Conservation (phyloP, 345 rosid species). For the Chamaenerion angustifolium region DNA sequence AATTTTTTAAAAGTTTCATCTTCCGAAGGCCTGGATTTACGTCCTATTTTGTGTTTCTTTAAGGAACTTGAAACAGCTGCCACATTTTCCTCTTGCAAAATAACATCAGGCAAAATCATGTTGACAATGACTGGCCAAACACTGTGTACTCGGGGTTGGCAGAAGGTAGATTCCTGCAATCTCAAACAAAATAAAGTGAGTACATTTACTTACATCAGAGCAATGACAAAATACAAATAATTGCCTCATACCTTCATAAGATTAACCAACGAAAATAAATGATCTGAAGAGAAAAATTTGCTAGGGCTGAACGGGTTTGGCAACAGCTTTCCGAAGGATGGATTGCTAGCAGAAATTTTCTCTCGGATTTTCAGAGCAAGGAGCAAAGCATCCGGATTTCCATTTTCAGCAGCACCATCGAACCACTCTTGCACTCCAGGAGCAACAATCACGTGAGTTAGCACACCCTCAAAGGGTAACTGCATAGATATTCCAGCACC, state of each 20-base stretch:
- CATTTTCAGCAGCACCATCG: conserved; percentile 49
- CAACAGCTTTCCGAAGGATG: conserved; percentile 43
- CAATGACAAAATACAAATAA: background rate
- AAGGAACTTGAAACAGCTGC: conserved; percentile 44
- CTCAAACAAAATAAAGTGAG: background rate
- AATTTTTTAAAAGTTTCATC: conserved; percentile 59
- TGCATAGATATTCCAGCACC: conserved; percentile 15
- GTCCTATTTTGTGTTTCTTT: conserved; percentile 66
- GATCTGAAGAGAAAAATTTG: conserved; percentile 55
- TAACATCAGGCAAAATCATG: conserved; percentile 61
- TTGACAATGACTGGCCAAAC: conserved; percentile 65
- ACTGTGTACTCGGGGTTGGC: conserved; percentile 92
- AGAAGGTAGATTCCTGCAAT: conserved; percentile 86
- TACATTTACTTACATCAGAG: too few relatives aligned
- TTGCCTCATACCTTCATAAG: conserved; percentile 55
- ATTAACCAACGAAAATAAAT: conserved; percentile 45
- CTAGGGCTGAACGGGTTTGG: conserved; percentile 68
- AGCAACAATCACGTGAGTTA: conserved; percentile 58
- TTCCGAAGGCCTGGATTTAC: conserved; percentile 54
- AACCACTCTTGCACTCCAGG: conserved; percentile 65
- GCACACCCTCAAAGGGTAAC: conserved; percentile 54
- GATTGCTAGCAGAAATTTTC: conserved; percentile 32
- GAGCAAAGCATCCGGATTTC: conserved; percentile 94
- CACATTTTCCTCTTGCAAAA: conserved; percentile 57
- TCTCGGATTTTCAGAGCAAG: conserved; percentile 59